Conservation (phyloP, 2,329 filamentous ascomycete species). For the Fusarium compactum region DNA sequence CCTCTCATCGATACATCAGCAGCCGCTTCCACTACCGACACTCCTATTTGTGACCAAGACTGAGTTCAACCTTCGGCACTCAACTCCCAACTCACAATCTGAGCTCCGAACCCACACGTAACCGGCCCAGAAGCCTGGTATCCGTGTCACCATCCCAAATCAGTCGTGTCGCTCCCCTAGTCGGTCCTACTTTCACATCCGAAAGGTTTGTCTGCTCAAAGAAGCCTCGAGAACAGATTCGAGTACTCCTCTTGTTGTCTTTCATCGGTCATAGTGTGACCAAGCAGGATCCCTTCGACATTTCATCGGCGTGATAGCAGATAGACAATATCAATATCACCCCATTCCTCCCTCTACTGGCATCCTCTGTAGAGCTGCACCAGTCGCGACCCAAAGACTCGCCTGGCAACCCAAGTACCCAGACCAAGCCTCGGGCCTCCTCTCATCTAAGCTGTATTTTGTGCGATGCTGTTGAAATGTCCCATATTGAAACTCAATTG, state of each 20-base stretch:
- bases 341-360: conserved; percentile 15
- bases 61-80: conserved; percentile 5
- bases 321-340: conserved; percentile 23
- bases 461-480: conserved; percentile 40
- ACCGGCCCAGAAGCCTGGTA: conserved; percentile 15
- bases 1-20: conserved; percentile 1
- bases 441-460: conserved; percentile 39
- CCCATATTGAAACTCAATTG: conserved; percentile 41
- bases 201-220: conserved; percentile 4
- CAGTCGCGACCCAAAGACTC: conserved; percentile 36
- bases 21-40: conserved; percentile 5
- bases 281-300: conserved; percentile 11
- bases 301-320: conserved; percentile 19
- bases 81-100: background rate
- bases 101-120: background rate
- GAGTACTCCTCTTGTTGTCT: background rate
- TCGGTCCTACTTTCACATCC: conserved; percentile 19
- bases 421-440: conserved; percentile 32
- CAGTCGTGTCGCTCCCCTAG: conserved; percentile 6
- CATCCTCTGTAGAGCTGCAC: conserved; percentile 26
- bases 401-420: conserved; percentile 36
- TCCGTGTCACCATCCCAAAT: conserved; percentile 2
- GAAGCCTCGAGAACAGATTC: conserved; percentile 11
- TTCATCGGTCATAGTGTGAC: conserved; percentile 13
- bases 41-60: background rate